Base-by-base conservation (phyloP, 2,329 filamentous ascomycete genomes). In the Hymenoscyphus scutula region DNA sequence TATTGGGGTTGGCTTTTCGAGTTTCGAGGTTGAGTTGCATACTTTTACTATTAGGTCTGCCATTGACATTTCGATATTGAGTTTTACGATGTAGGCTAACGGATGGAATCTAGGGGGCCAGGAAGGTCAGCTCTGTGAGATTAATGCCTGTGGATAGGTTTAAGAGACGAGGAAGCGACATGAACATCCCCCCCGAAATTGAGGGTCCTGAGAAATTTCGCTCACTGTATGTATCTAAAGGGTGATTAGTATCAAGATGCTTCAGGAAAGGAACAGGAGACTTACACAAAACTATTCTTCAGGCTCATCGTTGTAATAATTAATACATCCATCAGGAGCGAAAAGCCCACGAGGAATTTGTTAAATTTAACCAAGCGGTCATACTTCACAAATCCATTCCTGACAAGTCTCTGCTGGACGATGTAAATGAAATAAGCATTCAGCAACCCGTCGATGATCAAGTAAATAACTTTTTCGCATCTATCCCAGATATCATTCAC, bases 401-500 rank as follows among this genome's bases (percentile, higher is more conserved):
- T 63, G 1, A 80, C 72, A 2, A 80, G 72, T 3, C 75, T 70
- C 8, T 68, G 67, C 61, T 76, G 74, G 25, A 79, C 77, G 3
- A 72, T 77, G 15, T 67, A 68, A 2, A 84, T 73, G 66, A 85
- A 85, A 65, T 82, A 83, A 70, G 75, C 79, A 62, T 84, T 85
- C n/a, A 85, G 76, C 0, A 68, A 71, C 1, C 76, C 80, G 62
- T 85, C 82, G 6, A 84, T 75, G 1, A 82, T 56, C 2, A 83
- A 70, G 64, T 83, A 82, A 2, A 84, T 73, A 0, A 79, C 75
- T 64, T 85, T 85, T 15, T 81, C 81, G 29, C 77, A 73, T 27
- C 81, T 78, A 58, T 85, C 82, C 82, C 82, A 85, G 27, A 81
- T 72, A 0, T 76, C 70, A 65, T 84, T 84, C 61, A 84, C 74